These are phyloP conservation scores for Voacanga thouarsii DNA, from an alignment of 257 asterid species.

Conservation along the genomic window DNA sequence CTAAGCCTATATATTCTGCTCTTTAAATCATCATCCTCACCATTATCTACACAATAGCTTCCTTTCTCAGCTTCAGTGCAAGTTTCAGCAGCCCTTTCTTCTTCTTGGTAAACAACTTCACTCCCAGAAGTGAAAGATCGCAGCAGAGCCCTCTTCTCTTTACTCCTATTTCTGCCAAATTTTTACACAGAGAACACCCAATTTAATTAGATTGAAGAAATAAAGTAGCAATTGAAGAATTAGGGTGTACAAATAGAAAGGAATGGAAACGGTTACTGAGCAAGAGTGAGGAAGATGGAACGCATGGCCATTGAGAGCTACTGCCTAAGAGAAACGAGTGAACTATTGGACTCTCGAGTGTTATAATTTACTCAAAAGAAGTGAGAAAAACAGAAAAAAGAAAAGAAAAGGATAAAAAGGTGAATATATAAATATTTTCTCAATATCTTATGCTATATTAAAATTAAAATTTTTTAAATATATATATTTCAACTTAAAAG, in stretches of 20 bases:
- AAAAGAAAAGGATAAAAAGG: too few relatives aligned
- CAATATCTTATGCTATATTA: too few relatives aligned
- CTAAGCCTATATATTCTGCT: constrained; percentile 77
- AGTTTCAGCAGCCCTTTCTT: constrained; percentile 13
- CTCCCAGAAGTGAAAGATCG: constrained; percentile 55
- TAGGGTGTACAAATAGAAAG: not conserved
- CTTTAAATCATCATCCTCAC: constrained; percentile 61
- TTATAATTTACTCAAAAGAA: not conserved
- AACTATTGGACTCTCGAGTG: rapidly evolving
- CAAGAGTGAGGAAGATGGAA: constrained; percentile 48
- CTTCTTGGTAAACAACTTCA: constrained; percentile 40
- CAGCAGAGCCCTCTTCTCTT: constrained; percentile 26
- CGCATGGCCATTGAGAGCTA: constrained; percentile 62
- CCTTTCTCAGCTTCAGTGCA: not conserved
- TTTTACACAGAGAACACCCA: constrained; percentile 20
- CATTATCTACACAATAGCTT: not conserved
- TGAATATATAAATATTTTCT: too few relatives aligned
- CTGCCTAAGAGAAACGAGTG: not conserved
- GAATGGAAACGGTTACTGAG: constrained; percentile 37
- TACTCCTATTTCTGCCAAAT: constrained; percentile 29
- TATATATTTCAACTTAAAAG: too few relatives aligned
- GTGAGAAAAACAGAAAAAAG: too few relatives aligned
- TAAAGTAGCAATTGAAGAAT: not conserved
- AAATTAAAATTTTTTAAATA: too few relatives aligned
- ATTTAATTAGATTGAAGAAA: not conserved